Conservation (phyloP, 441 rosid genomes). For the Populus trichocarpa region DNA sequence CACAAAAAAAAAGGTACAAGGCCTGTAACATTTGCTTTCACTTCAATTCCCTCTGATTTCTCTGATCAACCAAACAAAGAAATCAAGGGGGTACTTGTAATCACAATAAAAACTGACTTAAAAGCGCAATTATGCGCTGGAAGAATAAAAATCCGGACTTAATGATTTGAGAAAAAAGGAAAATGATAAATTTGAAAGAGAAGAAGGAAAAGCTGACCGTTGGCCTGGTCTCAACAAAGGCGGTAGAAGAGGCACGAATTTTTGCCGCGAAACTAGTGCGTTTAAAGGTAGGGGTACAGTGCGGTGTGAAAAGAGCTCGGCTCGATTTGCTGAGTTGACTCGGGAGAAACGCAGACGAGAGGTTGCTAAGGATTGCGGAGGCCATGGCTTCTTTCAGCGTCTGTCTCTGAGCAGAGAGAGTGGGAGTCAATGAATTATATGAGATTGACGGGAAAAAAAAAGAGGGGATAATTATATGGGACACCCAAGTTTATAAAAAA, state of each 20-base stretch:
- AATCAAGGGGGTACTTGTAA: neutral
- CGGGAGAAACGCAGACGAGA: constrained; percentile 22
- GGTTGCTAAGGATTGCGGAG: neutral
- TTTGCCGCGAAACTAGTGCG: constrained; percentile 16
- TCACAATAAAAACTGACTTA: neutral
- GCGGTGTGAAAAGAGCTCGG: constrained; percentile 5
- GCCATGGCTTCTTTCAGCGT: constrained; percentile 5
- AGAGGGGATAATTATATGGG: neutral
- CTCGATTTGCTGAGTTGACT: constrained; percentile 17
- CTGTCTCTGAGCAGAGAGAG: neutral
- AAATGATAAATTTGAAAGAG: too few relatives aligned
- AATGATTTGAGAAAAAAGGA: neutral
- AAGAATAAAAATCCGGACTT: neutral
- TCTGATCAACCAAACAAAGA: neutral
- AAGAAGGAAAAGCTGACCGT: constrained; percentile 19
- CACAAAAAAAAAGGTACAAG: too few relatives aligned
- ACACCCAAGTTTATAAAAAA: too few relatives aligned
- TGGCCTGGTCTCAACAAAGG: constrained; percentile 23
- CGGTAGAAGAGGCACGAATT: constrained; percentile 40
- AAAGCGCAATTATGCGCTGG: neutral
- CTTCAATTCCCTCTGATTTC: neutral
- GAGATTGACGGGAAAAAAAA: neutral
- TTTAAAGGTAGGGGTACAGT: constrained; percentile 7
- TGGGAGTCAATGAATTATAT: neutral
- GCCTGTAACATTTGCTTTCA: neutral